Evolutionary conservation across 225 moss, liverwort and hornwort species (phyloP), one percentile per base, ranked within the genome.

Genomic region (Rhytidiadelphus loreus): DNA sequence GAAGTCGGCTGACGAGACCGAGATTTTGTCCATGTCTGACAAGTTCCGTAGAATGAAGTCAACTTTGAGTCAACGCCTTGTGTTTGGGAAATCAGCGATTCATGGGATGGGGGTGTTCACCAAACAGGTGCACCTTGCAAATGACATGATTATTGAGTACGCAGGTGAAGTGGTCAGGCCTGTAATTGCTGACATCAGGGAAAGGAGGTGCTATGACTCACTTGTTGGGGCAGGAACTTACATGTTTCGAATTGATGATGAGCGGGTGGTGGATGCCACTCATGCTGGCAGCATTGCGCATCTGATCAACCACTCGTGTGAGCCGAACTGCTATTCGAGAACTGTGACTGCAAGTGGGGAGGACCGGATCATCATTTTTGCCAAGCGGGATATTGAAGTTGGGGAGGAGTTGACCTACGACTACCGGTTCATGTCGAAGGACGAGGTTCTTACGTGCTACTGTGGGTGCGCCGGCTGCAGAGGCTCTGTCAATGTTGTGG

Each of bases 51-150:
- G 95, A 82, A 98, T 98, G 98, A 96, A 96, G 73, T 96, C 96
- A 16, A 92, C 97, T 55, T 88, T 98, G 87, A 92, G 94, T 77
- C 95, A 96, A 85, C 95, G 98, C 43, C 97, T 98, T 83, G 96
- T 96, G 79, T 98, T 98, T 91, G 98, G 98, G 65, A 98, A 98
- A 86, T 98, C 98, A n/a, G 97, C 96, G 55, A 98, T 98, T 76
- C 98, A 98, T 92, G 98, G 98, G 46, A 96, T 96, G 97, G 98
- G 98, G 76, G 97, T 98, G 92, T 98, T 98, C 82, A 97, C 98
- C 9, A 98, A 98, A 86, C 95, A 93, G 88, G 83, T 95, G 73
- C 98, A 98, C 85, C 85, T 83, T 74, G 92, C 94, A 72, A 97
- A 97, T 86, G 98, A 98, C 87, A 98, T 98, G 98, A 95, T 98